These are phyloP conservation scores for Syzygium syzygioides DNA, from an alignment of 441 rosid species.

Conservation along the genomic window DNA sequence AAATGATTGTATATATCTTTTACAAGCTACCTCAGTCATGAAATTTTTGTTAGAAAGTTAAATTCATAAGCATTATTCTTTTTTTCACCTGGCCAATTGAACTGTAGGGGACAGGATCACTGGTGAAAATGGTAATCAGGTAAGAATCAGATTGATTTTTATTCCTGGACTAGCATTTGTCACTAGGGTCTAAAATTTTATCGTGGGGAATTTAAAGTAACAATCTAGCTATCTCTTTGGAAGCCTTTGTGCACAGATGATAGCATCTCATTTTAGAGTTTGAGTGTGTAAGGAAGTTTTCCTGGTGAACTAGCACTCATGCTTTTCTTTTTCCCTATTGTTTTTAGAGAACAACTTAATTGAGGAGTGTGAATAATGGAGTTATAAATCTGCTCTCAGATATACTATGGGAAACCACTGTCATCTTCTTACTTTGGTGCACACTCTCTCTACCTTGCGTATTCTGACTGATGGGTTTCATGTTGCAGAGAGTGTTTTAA, in stretches of 20 bases:
- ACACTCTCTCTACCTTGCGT: background rate
- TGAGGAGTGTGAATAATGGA: background rate
- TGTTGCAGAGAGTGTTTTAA: conserved; percentile 25
- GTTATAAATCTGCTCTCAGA: background rate
- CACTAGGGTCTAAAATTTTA: background rate
- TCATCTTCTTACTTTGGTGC: background rate
- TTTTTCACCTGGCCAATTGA: background rate
- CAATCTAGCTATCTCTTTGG: background rate
- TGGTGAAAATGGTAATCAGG: background rate
- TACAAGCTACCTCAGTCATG: background rate
- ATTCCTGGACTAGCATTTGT: background rate
- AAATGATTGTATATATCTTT: background rate
- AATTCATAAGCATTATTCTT: background rate
- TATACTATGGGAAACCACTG: background rate
- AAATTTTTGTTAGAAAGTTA: background rate
- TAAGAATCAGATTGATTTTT: background rate
- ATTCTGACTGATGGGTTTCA: conserved; percentile 1
- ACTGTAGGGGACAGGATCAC: background rate
- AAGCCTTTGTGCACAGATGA: background rate
- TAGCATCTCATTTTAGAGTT: background rate
- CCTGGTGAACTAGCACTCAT: background rate
- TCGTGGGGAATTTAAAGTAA: background rate
- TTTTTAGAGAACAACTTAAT: background rate
- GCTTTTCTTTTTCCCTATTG: background rate
- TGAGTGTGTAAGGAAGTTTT: background rate